These are phyloP conservation scores for Chenopodium berlandieri DNA, from an alignment of 148 eudicot species.

Conservation along the genomic window DNA sequence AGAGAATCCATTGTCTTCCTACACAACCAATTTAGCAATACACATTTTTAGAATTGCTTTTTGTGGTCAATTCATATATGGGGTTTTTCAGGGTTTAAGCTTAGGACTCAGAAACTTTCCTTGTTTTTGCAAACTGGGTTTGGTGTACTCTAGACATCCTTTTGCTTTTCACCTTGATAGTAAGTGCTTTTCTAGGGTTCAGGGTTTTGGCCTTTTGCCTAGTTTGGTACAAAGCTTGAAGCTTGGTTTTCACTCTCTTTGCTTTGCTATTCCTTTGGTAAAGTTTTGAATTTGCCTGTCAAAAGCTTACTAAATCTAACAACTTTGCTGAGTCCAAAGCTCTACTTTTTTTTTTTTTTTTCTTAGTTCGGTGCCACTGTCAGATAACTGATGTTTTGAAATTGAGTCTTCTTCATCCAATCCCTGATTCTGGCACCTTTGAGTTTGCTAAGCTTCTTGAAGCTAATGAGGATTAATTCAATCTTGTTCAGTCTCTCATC, in stretches of 20 bases:
- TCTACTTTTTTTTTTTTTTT: neutral
- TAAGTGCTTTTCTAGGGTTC: conserved; percentile 42
- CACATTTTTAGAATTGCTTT: conserved; percentile 22
- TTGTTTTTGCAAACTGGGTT: conserved; percentile 5
- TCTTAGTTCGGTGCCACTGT: neutral
- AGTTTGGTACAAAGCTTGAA: conserved; percentile 23
- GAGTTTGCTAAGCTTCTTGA: conserved; percentile 3
- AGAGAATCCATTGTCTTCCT: conserved; percentile 14
- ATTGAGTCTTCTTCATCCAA: conserved; percentile 4
- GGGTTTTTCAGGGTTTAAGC: conserved; percentile 27
- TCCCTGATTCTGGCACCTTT: neutral
- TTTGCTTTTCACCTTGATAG: conserved; percentile 19
- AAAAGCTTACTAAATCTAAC: conserved; percentile 16
- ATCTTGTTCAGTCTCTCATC: neutral
- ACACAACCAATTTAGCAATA: conserved; percentile 6
- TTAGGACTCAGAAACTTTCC: conserved; percentile 2
- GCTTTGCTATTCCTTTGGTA: conserved; percentile 12
- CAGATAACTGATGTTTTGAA: neutral
- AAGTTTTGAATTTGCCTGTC: neutral
- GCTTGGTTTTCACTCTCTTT: conserved; percentile 15
- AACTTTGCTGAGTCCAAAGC: conserved; percentile 1
- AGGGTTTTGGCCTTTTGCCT: conserved; percentile 35
- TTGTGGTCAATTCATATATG: conserved; percentile 17
- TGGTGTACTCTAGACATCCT: conserved; percentile 11
- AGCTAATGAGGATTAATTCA: conserved; percentile 16